A percentile compares a stretch with the other conserved stretches of the same genome.
phyloP scores from a whole-genome alignment of 2,329 filamentous ascomycete genomes.

The Colletotrichum paranaense region DNA sequence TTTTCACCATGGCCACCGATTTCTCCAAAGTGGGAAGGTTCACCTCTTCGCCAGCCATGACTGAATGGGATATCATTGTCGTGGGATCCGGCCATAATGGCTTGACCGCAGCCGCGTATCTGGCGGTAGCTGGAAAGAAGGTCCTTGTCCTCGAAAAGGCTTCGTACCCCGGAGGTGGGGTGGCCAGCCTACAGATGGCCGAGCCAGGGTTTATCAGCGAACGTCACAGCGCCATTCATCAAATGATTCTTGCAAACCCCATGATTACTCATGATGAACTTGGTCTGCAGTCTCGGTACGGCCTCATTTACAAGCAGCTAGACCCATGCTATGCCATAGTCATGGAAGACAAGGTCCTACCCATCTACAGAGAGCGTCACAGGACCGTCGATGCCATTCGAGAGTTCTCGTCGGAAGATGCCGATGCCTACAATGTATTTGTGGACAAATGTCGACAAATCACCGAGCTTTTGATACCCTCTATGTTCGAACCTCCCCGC shows the following conservation, averaged over 20 bases:
- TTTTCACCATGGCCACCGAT: background rate
- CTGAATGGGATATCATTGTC: slow-evolving; percentile 25
- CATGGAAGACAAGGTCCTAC: background rate
- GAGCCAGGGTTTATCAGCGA: slow-evolving; percentile 1
- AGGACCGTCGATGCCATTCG: background rate
- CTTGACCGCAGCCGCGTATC: slow-evolving; percentile 29
- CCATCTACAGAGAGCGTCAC: background rate
- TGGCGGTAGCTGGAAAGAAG: slow-evolving; percentile 20
- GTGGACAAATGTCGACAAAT: background rate
- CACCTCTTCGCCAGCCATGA: background rate
- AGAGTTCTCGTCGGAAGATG: background rate
- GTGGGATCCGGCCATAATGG: slow-evolving; percentile 32
- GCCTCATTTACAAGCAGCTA: background rate
- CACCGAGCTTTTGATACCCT: slow-evolving; percentile 15
- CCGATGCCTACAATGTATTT: background rate
- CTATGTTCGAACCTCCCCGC: slow-evolving; percentile 3
- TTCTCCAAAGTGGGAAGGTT: background rate
- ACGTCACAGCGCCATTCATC: slow-evolving; percentile 13
- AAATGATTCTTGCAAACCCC: slow-evolving; percentile 11
- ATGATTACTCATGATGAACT: slow-evolving; percentile 5
- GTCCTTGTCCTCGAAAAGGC: slow-evolving; percentile 24
- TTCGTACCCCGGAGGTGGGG: slow-evolving; percentile 18
- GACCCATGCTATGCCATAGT: slow-evolving; percentile 9
- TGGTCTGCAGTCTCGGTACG: background rate
- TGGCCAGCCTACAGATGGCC: slow-evolving; percentile 3